Conservation (phyloP, 2,329 filamentous ascomycete genomes). For the Pyrenochaeta sp. region DNA sequence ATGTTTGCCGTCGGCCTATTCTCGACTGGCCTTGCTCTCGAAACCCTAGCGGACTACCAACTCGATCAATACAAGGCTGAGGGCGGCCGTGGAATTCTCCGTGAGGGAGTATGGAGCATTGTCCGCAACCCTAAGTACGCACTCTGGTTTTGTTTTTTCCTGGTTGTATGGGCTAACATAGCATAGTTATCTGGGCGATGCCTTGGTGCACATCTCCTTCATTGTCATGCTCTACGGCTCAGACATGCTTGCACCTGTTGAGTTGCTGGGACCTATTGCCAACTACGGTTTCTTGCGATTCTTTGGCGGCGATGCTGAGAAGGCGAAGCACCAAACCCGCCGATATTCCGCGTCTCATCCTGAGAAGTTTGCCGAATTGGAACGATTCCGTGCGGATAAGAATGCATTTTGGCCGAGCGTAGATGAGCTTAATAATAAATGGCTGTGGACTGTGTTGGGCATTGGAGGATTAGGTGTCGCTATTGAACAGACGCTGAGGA, state of each 20-base stretch:
- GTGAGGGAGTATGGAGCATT: conserved; percentile 69
- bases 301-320: conserved; percentile 65
- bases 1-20: conserved; percentile 63
- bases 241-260: conserved; percentile 63
- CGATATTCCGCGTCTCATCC: conserved; percentile 62
- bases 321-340: conserved; percentile 61
- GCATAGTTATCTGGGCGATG: conserved; percentile 68
- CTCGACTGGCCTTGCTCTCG: conserved; percentile 63
- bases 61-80: conserved; percentile 60
- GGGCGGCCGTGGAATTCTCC: conserved; percentile 54
- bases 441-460: conserved; percentile 63
- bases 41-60: conserved; percentile 66
- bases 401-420: conserved; percentile 68
- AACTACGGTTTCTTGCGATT: conserved; percentile 68
- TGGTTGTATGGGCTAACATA: background rate
- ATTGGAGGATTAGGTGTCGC: conserved; percentile 60
- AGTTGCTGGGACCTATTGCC: conserved; percentile 63
- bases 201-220: conserved; percentile 67
- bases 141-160: background rate
- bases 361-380: conserved; percentile 62
- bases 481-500: conserved; percentile 54
- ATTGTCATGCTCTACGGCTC: conserved; percentile 65
- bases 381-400: conserved; percentile 62
- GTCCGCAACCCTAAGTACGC: conserved; percentile 69
- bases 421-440: conserved; percentile 62